phyloP scores from a whole-genome alignment of 805 yeast species.

The Candida nemodendra region DNA sequence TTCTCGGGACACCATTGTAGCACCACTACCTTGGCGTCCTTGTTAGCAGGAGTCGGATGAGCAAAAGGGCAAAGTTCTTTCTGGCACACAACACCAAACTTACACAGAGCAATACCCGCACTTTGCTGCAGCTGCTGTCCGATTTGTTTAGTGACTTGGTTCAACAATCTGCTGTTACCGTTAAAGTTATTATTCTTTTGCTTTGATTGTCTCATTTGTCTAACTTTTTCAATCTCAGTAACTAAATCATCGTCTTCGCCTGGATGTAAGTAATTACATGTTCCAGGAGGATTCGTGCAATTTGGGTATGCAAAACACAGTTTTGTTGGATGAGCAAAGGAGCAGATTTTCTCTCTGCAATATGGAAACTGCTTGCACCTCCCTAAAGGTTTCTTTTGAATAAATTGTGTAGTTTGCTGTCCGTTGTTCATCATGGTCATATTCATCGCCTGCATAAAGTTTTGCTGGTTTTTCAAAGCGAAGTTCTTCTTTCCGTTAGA shows the following conservation, averaged over 20 bases:
- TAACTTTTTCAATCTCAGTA: constrained; percentile 64
- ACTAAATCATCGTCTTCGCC: constrained; percentile 77
- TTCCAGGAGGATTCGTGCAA: constrained; percentile 77
- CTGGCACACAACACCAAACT: constrained; percentile 72
- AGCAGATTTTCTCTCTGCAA: constrained; percentile 65
- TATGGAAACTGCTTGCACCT: constrained; percentile 73
- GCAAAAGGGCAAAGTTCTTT: constrained; percentile 84
- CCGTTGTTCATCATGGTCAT: constrained; percentile 30
- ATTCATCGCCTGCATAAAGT: constrained; percentile 42
- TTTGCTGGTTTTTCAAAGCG: constrained; percentile 40
- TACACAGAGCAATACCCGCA: constrained; percentile 61
- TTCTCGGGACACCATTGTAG: constrained; percentile 78
- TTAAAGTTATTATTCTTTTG: constrained; percentile 23
- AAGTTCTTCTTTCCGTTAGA: constrained; percentile 22
- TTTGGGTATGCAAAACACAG: constrained; percentile 72
- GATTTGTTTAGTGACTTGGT: constrained; percentile 32
- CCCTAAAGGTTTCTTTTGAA: constrained; percentile 51
- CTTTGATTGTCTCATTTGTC: constrained; percentile 28
- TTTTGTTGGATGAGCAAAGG: constrained; percentile 77
- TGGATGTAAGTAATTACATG: constrained; percentile 81
- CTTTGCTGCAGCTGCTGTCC: constrained; percentile 32
- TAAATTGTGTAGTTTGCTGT: constrained; percentile 33
- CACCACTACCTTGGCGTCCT: constrained; percentile 63
- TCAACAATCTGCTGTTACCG: constrained; percentile 21
- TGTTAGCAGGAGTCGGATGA: constrained; percentile 87